A percentile compares a stretch with the other conserved stretches of the same genome.
phyloP scores from a whole-genome alignment of 1,284 basidiomycete genomes.

The Ganoderma leucocontextum region DNA sequence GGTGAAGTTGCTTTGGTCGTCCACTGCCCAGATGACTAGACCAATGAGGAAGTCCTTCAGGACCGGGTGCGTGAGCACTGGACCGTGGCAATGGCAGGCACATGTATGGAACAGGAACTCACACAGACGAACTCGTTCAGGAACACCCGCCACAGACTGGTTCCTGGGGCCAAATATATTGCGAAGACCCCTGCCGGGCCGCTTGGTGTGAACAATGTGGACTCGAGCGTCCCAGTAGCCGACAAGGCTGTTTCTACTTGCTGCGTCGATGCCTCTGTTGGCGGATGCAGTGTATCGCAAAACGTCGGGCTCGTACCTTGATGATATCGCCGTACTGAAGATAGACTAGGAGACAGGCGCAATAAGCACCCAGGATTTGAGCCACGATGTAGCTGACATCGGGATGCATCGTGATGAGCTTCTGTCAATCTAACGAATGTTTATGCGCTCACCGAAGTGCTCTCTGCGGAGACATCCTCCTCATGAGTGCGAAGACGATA shows the following conservation, averaged over 20 bases:
- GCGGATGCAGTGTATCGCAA: neutral
- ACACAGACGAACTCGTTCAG: slow-evolving; percentile 75
- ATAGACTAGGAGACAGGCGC: slow-evolving; percentile 67
- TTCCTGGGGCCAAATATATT: slow-evolving; percentile 56
- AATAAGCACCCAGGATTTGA: slow-evolving; percentile 68
- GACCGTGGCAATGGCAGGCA: neutral
- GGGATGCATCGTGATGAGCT: neutral
- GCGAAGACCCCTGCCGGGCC: slow-evolving; percentile 72
- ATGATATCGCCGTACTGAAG: slow-evolving; percentile 66
- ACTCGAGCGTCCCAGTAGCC: slow-evolving; percentile 49
- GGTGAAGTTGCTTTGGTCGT: slow-evolving; percentile 70
- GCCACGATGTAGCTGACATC: slow-evolving; percentile 63
- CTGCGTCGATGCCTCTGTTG: slow-evolving; percentile 32
- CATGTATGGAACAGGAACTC: slow-evolving; percentile 35
- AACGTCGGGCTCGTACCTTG: slow-evolving; percentile 36
- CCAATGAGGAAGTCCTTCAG: slow-evolving; percentile 72
- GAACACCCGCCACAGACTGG: slow-evolving; percentile 61
- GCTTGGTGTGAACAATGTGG: slow-evolving; percentile 61
- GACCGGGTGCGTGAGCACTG: neutral
- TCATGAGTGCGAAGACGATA: slow-evolving; percentile 60
- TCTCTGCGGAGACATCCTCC: slow-evolving; percentile 61
- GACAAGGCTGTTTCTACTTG: slow-evolving; percentile 52
- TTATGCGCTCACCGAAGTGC: slow-evolving; percentile 51
- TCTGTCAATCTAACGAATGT: neutral
- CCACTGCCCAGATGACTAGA: slow-evolving; percentile 60